Evolutionary conservation across 192 early-diverging fungal species (phyloP).

Genomic region (Chytriomyces hyalinus): DNA sequence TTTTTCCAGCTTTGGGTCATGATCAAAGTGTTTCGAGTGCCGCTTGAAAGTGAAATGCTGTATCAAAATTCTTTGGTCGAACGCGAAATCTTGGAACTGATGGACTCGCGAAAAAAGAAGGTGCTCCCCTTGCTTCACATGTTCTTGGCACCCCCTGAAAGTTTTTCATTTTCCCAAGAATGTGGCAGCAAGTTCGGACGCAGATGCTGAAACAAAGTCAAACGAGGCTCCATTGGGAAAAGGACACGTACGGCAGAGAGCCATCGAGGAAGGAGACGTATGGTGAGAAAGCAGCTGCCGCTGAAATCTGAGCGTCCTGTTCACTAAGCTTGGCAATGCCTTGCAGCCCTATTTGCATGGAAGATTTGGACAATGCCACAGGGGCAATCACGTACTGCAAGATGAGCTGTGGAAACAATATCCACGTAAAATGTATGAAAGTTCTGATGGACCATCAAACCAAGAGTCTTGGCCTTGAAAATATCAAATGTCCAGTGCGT

Average conservation of each 20-base stretch:
- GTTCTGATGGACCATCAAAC: slow-evolving; percentile 55
- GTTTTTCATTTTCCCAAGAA: not conserved
- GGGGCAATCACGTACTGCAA: slow-evolving; percentile 48
- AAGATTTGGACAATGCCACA: slow-evolving; percentile 32
- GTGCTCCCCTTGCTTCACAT: not conserved
- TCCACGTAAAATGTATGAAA: slow-evolving; percentile 58
- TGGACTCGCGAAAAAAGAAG: slow-evolving; percentile 35
- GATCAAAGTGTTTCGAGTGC: slow-evolving; percentile 53
- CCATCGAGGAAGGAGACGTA: slow-evolving; percentile 49
- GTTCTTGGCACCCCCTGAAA: not conserved
- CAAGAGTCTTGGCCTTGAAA: slow-evolving; percentile 42
- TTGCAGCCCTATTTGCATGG: slow-evolving; percentile 57
- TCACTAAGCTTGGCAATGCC: not conserved
- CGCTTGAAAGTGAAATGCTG: slow-evolving; percentile 43
- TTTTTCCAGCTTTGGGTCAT: slow-evolving; percentile 53
- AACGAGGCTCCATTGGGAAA: not conserved
- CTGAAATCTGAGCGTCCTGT: not conserved
- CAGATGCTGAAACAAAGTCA: not conserved
- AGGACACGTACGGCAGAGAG: slow-evolving; percentile 32
- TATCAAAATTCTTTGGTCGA: slow-evolving; percentile 53
- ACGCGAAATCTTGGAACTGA: slow-evolving; percentile 48
- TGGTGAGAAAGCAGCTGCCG: slow-evolving; percentile 34
- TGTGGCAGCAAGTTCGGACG: not conserved
- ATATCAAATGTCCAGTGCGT: slow-evolving; percentile 55
- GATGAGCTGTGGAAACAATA: slow-evolving; percentile 54